A percentile compares a stretch with the other conserved stretches of the same genome.
Conservation (phyloP, 2,329 filamentous ascomycete species). For the Didymella sp. region DNA sequence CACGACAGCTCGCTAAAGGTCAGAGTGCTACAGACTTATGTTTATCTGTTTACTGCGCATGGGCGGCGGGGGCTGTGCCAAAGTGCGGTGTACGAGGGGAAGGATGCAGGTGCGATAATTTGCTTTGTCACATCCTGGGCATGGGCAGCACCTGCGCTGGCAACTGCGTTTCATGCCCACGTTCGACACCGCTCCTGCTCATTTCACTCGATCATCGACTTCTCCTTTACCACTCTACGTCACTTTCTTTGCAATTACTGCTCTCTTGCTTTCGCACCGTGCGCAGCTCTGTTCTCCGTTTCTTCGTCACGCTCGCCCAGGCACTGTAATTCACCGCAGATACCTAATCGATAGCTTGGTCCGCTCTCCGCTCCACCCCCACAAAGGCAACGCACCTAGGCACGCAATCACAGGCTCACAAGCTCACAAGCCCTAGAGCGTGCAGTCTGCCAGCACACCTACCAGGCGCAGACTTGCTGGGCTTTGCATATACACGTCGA, state of each 20-base stretch:
- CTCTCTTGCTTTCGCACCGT: slow-evolving; percentile 3
- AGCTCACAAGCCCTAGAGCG: slow-evolving; percentile 26
- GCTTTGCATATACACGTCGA: slow-evolving; percentile 25
- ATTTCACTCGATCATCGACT: slow-evolving; percentile 26
- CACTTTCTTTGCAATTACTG: slow-evolving; percentile 4
- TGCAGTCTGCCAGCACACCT: slow-evolving; percentile 36
- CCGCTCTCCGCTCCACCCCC: slow-evolving; percentile 28
- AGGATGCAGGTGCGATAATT: slow-evolving; percentile 23
- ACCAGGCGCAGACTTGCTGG: slow-evolving; percentile 17
- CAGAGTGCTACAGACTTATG: slow-evolving; percentile 1
- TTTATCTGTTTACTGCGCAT: slow-evolving; percentile 9
- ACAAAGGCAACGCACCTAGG: slow-evolving; percentile 21
- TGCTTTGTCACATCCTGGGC: slow-evolving; percentile 28
- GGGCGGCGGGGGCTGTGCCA: slow-evolving; percentile 13
- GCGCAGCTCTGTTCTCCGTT: neutral
- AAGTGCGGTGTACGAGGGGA: slow-evolving; percentile 14
- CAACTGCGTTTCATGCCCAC: slow-evolving; percentile 18
- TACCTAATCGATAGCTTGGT: slow-evolving; percentile 31
- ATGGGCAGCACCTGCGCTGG: slow-evolving; percentile 31
- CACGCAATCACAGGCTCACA: slow-evolving; percentile 36
- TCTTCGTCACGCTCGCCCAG: neutral
- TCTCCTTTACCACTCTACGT: slow-evolving; percentile 14
- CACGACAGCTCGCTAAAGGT: neutral
- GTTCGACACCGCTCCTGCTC: slow-evolving; percentile 24
- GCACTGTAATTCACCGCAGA: slow-evolving; percentile 14